Evolutionary conservation across 108 stramenopile species (phyloP).

Genomic region (Pseudonitzschia pungens): DNA sequence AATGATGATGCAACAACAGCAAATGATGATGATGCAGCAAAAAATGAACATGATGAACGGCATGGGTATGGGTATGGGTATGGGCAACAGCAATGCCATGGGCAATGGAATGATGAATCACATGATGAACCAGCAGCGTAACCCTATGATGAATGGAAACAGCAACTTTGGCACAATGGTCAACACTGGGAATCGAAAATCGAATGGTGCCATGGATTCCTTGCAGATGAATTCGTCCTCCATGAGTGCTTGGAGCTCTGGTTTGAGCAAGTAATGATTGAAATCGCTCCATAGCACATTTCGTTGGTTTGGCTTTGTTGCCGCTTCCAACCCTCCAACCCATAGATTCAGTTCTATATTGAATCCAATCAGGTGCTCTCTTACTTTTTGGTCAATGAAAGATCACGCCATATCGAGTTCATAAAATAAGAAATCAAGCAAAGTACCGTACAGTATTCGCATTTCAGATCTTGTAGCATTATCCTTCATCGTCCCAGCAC

Average conservation of each 20-base stretch:
- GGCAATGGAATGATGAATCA: constrained; percentile 43
- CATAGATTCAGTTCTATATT: no score
- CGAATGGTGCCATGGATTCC: constrained; percentile 41
- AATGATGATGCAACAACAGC: constrained; percentile 31
- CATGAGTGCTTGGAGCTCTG: constrained; percentile 34
- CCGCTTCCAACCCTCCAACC: no score
- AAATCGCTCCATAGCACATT: background rate
- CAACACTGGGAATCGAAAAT: constrained; percentile 31
- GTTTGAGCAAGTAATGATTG: constrained; percentile 5
- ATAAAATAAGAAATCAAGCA: no score
- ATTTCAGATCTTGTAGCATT: no score
- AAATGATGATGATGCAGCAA: constrained; percentile 34
- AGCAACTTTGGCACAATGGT: constrained; percentile 10
- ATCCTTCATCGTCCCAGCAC: no score
- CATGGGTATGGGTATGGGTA: constrained; percentile 25
- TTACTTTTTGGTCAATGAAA: no score
- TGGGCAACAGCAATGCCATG: constrained; percentile 41
- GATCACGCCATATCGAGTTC: no score
- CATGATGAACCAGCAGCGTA: constrained; percentile 12
- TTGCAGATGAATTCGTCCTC: constrained; percentile 33
- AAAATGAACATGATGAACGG: constrained; percentile 38
- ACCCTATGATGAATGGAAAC: constrained; percentile 5
- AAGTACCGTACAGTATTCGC: no score
- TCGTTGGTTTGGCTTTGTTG: no score
- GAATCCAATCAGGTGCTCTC: no score